These are phyloP conservation scores for Fusarium albidum DNA, from an alignment of 2,329 filamentous ascomycete genomes.

Conservation along the genomic window DNA sequence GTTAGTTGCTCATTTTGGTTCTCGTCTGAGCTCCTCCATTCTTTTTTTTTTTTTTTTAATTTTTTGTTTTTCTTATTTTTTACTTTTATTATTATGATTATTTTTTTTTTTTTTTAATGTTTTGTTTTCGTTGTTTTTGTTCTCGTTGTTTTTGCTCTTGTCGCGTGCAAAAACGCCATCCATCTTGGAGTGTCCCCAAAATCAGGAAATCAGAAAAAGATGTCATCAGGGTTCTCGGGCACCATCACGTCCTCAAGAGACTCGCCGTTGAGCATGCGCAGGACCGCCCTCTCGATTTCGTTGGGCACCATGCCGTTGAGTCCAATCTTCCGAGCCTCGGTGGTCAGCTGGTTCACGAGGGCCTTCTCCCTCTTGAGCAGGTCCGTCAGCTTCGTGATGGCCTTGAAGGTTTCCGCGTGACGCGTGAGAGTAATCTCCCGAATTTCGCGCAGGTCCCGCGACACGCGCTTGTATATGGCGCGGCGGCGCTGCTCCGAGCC, in stretches of 20 bases:
- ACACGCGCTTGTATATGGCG: conserved; percentile 39
- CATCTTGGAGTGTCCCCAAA: not conserved
- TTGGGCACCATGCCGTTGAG: conserved; percentile 8
- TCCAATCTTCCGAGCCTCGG: conserved; percentile 18
- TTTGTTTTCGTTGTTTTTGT: too few relatives aligned
- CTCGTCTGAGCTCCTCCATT: too few relatives aligned
- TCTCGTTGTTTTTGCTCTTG: too few relatives aligned
- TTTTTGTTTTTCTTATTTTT: too few relatives aligned
- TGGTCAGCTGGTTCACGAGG: conserved; percentile 8
- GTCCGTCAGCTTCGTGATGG: conserved; percentile 3
- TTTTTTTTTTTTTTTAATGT: too few relatives aligned
- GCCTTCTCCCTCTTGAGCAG: conserved; percentile 15
- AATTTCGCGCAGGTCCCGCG: conserved; percentile 36
- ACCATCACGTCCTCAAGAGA: not conserved
- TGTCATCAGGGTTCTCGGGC: not conserved
- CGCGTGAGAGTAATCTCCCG: conserved; percentile 3
- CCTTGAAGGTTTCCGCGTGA: conserved; percentile 10
- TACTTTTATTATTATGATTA: too few relatives aligned
- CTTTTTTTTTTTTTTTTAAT: too few relatives aligned
- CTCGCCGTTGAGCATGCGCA: conserved; percentile 4
- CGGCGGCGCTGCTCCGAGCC: conserved; percentile 13
- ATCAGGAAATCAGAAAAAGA: not conserved
- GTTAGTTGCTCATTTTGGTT: too few relatives aligned
- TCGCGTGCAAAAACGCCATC: too few relatives aligned
- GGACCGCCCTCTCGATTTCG: conserved; percentile 13